phyloP scores from a whole-genome alignment of 2,329 filamentous ascomycete species.

The Sclerotiophoma versabilis region DNA sequence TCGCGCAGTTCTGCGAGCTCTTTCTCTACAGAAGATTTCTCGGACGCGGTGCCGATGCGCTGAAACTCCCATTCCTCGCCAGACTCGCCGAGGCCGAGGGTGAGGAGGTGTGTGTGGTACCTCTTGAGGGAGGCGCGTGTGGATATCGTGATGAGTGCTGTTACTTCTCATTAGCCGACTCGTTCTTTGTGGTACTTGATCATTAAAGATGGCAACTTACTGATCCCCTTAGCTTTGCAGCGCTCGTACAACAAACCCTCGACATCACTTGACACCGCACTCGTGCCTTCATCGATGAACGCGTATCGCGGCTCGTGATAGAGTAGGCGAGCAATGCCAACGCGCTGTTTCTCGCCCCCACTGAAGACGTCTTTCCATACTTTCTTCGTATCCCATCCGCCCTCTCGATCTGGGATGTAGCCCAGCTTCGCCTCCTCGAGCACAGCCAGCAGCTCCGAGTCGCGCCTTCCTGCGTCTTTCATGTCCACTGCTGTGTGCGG shows the following conservation, averaged over 20 bases:
- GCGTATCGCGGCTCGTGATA: constrained; percentile 97
- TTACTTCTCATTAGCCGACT: background rate
- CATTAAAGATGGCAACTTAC: constrained; percentile 60
- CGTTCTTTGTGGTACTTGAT: background rate
- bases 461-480: constrained; percentile 78
- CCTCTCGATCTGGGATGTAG: constrained; percentile 89
- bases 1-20: constrained; percentile 86
- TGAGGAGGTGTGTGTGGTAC: constrained; percentile 92
- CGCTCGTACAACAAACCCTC: constrained; percentile 92
- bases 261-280: constrained; percentile 91
- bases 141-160: constrained; percentile 91
- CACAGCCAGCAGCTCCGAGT: constrained; percentile 77
- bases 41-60: constrained; percentile 88
- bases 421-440: constrained; percentile 85
- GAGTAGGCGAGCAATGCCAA: constrained; percentile 86
- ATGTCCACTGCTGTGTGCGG: constrained; percentile 95
- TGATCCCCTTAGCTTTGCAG: constrained; percentile 92
- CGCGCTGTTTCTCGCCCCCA: constrained; percentile 95
- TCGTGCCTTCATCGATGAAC: constrained; percentile 94
- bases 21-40: constrained; percentile 92
- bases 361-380: constrained; percentile 99
- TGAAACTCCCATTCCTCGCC: constrained; percentile 93
- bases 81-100: constrained; percentile 78
- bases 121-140: constrained; percentile 94
- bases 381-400: constrained; percentile 95